Evolutionary conservation across 1,284 basidiomycete genomes (phyloP).

Genomic region (Ceratobasidium sp.): DNA sequence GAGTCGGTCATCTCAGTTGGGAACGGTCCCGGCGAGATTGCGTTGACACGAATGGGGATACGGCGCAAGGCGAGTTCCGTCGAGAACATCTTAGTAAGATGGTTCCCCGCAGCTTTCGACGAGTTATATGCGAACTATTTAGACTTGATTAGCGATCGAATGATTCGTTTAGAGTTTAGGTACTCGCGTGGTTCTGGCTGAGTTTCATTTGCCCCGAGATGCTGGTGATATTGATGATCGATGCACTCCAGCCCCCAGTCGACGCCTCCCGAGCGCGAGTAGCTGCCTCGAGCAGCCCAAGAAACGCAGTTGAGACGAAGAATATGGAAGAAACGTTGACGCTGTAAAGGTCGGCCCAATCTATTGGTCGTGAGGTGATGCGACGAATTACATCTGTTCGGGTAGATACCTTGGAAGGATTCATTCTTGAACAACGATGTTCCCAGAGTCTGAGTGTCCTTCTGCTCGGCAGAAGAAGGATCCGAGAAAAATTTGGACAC

Average conservation of each 20-base stretch:
- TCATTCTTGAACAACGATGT: slow-evolving; percentile 74
- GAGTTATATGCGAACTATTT: slow-evolving; percentile 80
- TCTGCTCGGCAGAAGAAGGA: slow-evolving; percentile 65
- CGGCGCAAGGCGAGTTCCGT: slow-evolving; percentile 76
- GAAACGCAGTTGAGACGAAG: slow-evolving; percentile 78
- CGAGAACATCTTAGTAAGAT: slow-evolving; percentile 76
- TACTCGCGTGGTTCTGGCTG: slow-evolving; percentile 76
- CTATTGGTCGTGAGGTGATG: background rate
- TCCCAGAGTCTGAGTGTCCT: slow-evolving; percentile 70
- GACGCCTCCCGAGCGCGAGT: slow-evolving; percentile 58
- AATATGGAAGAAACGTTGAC: slow-evolving; percentile 77
- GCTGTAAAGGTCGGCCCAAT: slow-evolving; percentile 44
- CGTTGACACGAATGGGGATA: slow-evolving; percentile 63
- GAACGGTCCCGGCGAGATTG: slow-evolving; percentile 67
- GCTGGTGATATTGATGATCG: slow-evolving; percentile 79
- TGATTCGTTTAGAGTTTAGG: background rate
- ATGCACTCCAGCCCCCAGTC: slow-evolving; percentile 60
- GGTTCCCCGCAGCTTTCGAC: slow-evolving; percentile 77
- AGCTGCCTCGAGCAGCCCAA: slow-evolving; percentile 77
- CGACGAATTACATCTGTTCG: slow-evolving; percentile 54
- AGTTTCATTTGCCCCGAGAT: slow-evolving; percentile 75
- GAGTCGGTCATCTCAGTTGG: slow-evolving; percentile 74
- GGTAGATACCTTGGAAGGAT: slow-evolving; percentile 58
- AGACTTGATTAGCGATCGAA: background rate
- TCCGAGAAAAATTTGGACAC: slow-evolving; percentile 67